Evolutionary conservation across 805 yeast genomes (phyloP), one percentile per base, ranked within the genome.

Genomic region (Kazachstania psychrophila): DNA sequence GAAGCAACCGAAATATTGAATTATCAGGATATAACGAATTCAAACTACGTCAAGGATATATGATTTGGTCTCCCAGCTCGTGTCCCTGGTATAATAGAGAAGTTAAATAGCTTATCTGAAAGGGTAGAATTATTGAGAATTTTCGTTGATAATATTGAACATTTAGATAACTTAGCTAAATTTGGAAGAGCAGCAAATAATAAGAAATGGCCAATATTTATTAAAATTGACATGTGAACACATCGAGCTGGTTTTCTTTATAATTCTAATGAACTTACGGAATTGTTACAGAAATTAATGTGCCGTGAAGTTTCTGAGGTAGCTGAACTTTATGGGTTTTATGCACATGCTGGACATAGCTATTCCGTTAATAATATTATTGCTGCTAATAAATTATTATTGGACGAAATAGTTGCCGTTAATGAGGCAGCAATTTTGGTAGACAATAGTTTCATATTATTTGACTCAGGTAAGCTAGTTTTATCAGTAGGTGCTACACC

Each of bases 401-500:
- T 70, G n/a, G 69, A 69, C 18, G 94, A 83, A 48, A 65, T 82
- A 25, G 51, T 49, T 5, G 70, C 73, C 26, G 84, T 74, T 4
- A 69, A 73, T 43, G 52, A 52, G 8, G 89, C 86, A 2, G 72
- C 69, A 4, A 38, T 68, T 5, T 67, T 68, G 35, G 33, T 54
- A 1, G 43, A 63, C 27, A 46, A 61, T 14, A n/a, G n/a, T n/a
- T n/a, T n/a, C n/a, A n/a, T n/a, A n/a, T n/a, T n/a, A n/a, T n/a
- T n/a, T n/a, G n/a, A n/a, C n/a, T n/a, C n/a, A n/a, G n/a, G n/a
- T n/a, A n/a, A n/a, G n/a, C 58, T 80, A 20, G 65, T 64, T 6
- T 60, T 82, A 2, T 79, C 89, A 0, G 82, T 81, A 17, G 94
- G 94, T 16, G 87, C 92, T 1, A 80, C 94, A 0, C 92, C 92